A percentile compares a stretch with the other conserved stretches of the same genome.
Conservation (phyloP, 768 basidiomycete genomes). For the Phanerochaete sordida region DNA sequence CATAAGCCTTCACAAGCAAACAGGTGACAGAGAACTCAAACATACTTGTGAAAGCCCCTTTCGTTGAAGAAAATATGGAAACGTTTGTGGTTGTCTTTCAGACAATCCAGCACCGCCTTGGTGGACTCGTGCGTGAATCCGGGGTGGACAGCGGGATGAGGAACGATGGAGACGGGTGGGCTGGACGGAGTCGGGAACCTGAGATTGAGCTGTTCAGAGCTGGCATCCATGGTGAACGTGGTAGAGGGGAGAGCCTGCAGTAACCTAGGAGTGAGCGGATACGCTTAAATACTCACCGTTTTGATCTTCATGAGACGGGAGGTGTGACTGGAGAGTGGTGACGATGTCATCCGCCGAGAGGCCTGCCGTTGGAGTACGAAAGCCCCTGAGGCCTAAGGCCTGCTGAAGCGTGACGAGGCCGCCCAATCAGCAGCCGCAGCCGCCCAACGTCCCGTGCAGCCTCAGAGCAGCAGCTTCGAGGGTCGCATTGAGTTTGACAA, state of each 20-base stretch:
- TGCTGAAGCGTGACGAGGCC: too few species aligned
- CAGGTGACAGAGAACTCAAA: neutral
- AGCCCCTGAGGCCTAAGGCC: too few species aligned
- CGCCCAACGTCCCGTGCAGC: too few species aligned
- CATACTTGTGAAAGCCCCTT: slow-evolving; percentile 48
- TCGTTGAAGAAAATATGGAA: slow-evolving; percentile 50
- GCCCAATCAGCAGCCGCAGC: too few species aligned
- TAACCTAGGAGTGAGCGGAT: neutral
- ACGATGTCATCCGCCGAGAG: neutral
- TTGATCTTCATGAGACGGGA: too few species aligned
- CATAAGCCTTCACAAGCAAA: neutral
- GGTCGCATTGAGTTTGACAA: too few species aligned
- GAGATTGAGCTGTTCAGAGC: slow-evolving; percentile 3
- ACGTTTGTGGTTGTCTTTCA: slow-evolving; percentile 47
- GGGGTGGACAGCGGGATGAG: slow-evolving; percentile 13
- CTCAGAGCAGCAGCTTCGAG: too few species aligned
- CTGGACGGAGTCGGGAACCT: slow-evolving; percentile 13
- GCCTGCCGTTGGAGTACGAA: too few species aligned
- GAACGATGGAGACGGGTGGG: neutral
- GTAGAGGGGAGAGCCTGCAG: neutral
- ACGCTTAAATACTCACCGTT: neutral
- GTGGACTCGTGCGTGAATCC: slow-evolving; percentile 29
- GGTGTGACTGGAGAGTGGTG: neutral
- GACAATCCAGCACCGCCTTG: slow-evolving; percentile 23
- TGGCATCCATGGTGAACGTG: slow-evolving; percentile 6